Base-by-base conservation (phyloP, 257 asterid species). In the Mitragyna speciosa region DNA sequence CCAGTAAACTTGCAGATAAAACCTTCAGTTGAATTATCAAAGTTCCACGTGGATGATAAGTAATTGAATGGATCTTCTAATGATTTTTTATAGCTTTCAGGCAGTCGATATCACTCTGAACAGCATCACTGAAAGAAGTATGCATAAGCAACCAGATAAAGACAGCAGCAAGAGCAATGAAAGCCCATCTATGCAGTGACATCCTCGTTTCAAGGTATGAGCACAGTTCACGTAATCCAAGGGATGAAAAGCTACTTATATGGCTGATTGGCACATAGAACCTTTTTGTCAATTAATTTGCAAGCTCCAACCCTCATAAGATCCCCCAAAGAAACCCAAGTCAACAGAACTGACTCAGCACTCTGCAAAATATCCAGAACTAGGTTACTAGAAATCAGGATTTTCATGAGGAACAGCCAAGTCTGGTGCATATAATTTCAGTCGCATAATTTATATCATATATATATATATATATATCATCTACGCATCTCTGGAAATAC, bases 1-100 rank as follows among this genome's bases (percentile, higher is more conserved):
- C 97, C 97, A 17, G 84, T 26, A 67, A 92, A 94, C 49, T 71
- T 83, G 85, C 98, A 92, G 81, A 94, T 93, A 51, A 75, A 86
- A 63, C 92, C 93, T 79, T 88, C 87, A 2, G 93, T 82, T n/a
- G 11, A 43, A 73, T 93, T 91, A 24, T 80, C 66, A 58, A 94
- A 94, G 52, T 80, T 84, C 98, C 98, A 94, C 39, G 97, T 77
- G 7, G 80, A 17, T 33, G 45, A 33, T 67, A 94, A 83, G 78
- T 36, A 54, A 81, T 83, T 80, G 22, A 59, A 69, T 2, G 97
- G 98, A 83, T 94, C 98, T 70, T 81, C 67, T 39, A 94, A 79
- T 33, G 96, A 1, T 3, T 12, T 80, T 68, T 75, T 79, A 94
- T 73, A 3, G 94, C 52, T 79, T 22, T 87, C 26, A 94, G 92